These are phyloP conservation scores for Spiraea crenata DNA, from an alignment of 331 rosid genomes.

Conservation along the genomic window DNA sequence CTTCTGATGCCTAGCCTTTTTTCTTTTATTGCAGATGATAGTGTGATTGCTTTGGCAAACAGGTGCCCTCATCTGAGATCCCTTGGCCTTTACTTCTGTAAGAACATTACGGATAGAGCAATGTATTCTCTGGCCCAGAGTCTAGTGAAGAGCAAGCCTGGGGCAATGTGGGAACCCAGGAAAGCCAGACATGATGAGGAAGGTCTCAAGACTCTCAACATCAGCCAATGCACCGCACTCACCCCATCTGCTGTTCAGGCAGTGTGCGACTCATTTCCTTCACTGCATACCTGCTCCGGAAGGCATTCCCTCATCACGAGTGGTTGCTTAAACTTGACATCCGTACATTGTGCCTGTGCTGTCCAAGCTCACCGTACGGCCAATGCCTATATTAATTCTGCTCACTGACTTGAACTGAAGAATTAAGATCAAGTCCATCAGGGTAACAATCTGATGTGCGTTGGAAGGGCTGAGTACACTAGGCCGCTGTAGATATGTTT, in stretches of 20 bases:
- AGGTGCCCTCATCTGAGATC: constrained; percentile 74
- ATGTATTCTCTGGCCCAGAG: constrained; percentile 92
- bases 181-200: constrained; percentile 64
- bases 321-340: constrained; percentile 76
- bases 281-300: constrained; percentile 92
- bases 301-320: constrained; percentile 90
- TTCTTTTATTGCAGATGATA: constrained; percentile 61
- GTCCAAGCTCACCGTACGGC: constrained; percentile 61
- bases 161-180: constrained; percentile 51
- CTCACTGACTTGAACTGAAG: constrained; percentile 43
- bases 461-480: constrained; percentile 22
- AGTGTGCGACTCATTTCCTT: constrained; percentile 81
- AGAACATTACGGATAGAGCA: constrained; percentile 91
- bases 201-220: constrained; percentile 74
- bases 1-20: not conserved
- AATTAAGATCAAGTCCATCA: not conserved
- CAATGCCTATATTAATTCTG: constrained; percentile 38
- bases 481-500: constrained; percentile 30
- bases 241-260: constrained; percentile 96
- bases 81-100: constrained; percentile 87
- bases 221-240: constrained; percentile 95
- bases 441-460: constrained; percentile 22
- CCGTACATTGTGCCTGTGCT: constrained; percentile 91
- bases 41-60: constrained; percentile 89
- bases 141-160: constrained; percentile 56